Percentiles rank a stretch among this genome's conserved stretches.
Evolutionary conservation across 768 basidiomycete species (phyloP).

Genomic region (Lentinula sp.): DNA sequence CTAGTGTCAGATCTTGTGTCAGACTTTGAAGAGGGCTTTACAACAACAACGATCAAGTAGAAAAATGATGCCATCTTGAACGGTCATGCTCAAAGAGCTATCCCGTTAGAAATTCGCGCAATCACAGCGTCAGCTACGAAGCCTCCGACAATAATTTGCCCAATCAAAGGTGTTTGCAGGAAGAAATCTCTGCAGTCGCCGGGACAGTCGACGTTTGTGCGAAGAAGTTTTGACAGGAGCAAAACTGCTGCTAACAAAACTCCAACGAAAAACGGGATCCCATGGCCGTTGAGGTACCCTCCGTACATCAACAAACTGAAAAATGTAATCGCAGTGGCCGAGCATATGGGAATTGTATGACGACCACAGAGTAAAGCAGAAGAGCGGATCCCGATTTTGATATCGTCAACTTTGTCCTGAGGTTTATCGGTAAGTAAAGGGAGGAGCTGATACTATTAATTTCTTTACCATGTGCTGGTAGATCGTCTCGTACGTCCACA

Average conservation of each 20-base stretch:
- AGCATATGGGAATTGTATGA: slow-evolving; percentile 40
- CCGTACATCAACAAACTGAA: slow-evolving; percentile 35
- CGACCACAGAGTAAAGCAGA: slow-evolving; percentile 49
- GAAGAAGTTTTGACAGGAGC: slow-evolving; percentile 14
- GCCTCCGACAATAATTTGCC: slow-evolving; percentile 21
- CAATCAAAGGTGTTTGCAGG: slow-evolving; percentile 18
- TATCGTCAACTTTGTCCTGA: slow-evolving; percentile 56
- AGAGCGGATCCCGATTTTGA: slow-evolving; percentile 49
- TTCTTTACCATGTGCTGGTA: slow-evolving; percentile 23
- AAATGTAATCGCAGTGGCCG: slow-evolving; percentile 38
- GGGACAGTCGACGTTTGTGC: slow-evolving; percentile 21
- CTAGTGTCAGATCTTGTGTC: too few relatives aligned
- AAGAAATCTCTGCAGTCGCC: slow-evolving; percentile 19
- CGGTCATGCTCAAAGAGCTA: slow-evolving; percentile 7
- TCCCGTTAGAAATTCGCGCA: slow-evolving; percentile 11
- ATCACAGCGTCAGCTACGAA: slow-evolving; percentile 18
- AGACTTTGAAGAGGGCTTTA: too few relatives aligned
- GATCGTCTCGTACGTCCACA: slow-evolving; percentile 24
- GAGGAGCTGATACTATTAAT: not conserved
- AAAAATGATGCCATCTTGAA: too few relatives aligned
- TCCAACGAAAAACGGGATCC: slow-evolving; percentile 25
- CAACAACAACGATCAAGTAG: too few relatives aligned
- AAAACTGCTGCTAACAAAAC: slow-evolving; percentile 13
- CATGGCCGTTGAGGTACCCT: slow-evolving; percentile 39
- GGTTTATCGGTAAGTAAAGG: not conserved